Conservation (phyloP, 2,329 filamentous ascomycete species). For the Berkeleyomyces basicola region DNA sequence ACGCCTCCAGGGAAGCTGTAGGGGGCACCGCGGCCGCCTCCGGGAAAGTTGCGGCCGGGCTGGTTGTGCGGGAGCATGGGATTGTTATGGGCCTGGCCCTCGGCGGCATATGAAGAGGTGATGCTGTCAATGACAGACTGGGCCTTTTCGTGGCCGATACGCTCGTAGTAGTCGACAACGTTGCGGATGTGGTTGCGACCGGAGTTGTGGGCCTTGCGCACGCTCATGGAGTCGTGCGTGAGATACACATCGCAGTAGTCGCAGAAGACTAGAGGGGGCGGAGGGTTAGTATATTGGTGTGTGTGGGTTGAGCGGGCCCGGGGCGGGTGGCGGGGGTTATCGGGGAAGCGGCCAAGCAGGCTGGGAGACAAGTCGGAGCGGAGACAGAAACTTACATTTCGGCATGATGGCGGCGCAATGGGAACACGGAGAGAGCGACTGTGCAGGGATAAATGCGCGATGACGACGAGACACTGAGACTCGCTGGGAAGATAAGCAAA, state of each 20-base stretch:
- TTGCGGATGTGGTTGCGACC: constrained; percentile 94
- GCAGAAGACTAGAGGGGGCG: constrained; percentile 23
- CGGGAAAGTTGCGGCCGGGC: constrained; percentile 32
- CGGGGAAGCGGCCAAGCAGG: constrained; percentile 16
- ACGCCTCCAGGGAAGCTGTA: constrained; percentile 23
- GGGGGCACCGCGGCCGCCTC: constrained; percentile 20
- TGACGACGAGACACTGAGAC: background rate
- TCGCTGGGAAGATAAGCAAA: background rate
- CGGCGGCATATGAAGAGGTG: constrained; percentile 85
- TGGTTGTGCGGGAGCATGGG: constrained; percentile 63
- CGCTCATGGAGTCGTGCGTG: constrained; percentile 98
- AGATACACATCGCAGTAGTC: constrained; percentile 99
- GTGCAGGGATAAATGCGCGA: background rate
- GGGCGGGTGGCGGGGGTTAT: background rate
- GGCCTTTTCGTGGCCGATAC: constrained; percentile 97
- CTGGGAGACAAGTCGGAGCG: background rate
- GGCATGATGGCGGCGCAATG: constrained; percentile 14
- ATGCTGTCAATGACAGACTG: constrained; percentile 98
- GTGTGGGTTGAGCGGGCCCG: no score
- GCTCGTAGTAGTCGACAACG: constrained; percentile 96
- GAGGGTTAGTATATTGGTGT: constrained; percentile 21
- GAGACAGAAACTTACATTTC: background rate
- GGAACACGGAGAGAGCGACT: background rate
- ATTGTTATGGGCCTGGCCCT: constrained; percentile 75
- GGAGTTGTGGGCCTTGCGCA: constrained; percentile 95